Evolutionary conservation across 306 rosid species (phyloP).

Genomic region (Vigna angularis): DNA sequence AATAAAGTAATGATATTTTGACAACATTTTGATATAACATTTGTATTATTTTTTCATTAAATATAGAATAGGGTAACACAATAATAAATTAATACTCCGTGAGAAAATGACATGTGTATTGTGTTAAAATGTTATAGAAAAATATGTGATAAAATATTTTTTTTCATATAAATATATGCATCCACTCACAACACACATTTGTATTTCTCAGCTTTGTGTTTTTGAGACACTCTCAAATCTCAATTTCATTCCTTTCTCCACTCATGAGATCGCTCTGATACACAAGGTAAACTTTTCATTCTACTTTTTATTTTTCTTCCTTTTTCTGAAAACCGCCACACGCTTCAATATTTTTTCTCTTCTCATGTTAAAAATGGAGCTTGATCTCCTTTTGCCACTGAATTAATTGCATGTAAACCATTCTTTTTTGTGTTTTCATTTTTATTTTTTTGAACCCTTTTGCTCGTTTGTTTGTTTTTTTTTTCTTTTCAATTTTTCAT

Average conservation of each 20-base stretch:
- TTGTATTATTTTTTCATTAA: too few species aligned
- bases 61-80: too few species aligned
- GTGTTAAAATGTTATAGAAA: too few species aligned
- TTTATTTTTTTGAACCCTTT: too few species aligned
- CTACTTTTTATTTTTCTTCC: too few species aligned
- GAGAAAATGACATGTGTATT: too few species aligned
- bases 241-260: slow-evolving; percentile 29
- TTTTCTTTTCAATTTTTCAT: neutral
- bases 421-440: neutral
- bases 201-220: neutral
- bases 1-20: too few species aligned
- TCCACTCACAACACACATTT: neutral
- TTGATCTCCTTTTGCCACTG: slow-evolving; percentile 43
- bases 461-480: neutral
- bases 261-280: slow-evolving; percentile 41
- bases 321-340: neutral
- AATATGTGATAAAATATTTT: too few species aligned
- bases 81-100: too few species aligned
- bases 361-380: slow-evolving; percentile 17
- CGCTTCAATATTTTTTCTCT: neutral
- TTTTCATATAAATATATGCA: neutral
- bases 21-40: too few species aligned
- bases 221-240: neutral
- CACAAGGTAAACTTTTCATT: slow-evolving; percentile 39
- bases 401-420: slow-evolving; percentile 61